A percentile compares a stretch with the other conserved stretches of the same genome.
Conservation (phyloP, 345 rosid genomes). For the Excoecaria agallocha region DNA sequence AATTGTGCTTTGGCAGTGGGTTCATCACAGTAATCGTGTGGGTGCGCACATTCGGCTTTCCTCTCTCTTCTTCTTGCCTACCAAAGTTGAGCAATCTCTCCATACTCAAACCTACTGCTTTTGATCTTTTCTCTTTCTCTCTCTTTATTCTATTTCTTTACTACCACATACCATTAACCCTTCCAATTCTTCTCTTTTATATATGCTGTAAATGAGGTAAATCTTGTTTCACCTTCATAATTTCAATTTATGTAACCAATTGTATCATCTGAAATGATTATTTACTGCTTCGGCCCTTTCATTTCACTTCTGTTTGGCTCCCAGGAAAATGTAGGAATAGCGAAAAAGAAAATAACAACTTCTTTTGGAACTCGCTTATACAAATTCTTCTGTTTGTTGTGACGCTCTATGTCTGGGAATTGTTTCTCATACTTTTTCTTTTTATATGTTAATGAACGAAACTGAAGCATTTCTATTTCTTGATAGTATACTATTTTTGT, state of each 20-base stretch:
- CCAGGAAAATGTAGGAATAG: neutral
- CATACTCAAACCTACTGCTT: no score
- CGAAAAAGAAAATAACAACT: neutral
- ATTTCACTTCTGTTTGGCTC: neutral
- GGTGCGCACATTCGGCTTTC: no score
- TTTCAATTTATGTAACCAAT: neutral
- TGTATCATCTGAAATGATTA: neutral
- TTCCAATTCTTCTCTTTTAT: neutral
- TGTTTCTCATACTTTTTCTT: neutral
- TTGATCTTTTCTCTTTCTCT: no score
- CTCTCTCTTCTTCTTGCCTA: no score
- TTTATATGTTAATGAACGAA: neutral
- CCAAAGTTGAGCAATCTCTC: no score
- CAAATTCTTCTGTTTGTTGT: constrained; percentile 2
- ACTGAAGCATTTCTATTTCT: neutral
- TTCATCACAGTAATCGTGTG: no score
- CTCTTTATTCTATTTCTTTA: no score
- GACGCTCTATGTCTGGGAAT: no score
- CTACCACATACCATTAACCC: neutral
- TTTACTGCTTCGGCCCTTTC: neutral
- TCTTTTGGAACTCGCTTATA: neutral
- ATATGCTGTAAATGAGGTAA: neutral
- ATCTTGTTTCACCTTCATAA: neutral
- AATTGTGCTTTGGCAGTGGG: no score
- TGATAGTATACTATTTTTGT: neutral